phyloP scores from a whole-genome alignment of 768 basidiomycete species.

The Tylopilus balloui region DNA sequence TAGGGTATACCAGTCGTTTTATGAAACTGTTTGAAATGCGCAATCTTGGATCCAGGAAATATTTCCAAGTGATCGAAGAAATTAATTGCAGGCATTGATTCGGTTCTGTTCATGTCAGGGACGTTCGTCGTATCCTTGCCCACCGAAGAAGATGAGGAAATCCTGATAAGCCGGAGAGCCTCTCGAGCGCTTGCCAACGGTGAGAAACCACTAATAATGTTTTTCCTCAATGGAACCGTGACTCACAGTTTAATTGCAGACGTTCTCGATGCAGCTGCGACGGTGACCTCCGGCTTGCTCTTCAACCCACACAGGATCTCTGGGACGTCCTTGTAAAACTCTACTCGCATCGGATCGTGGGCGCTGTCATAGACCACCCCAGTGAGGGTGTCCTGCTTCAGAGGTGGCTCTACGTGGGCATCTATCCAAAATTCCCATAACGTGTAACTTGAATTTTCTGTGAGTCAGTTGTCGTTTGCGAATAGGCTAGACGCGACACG shows the following conservation, averaged over 20 bases:
- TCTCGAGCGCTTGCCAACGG: slow-evolving; percentile 57
- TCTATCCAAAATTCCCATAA: slow-evolving; percentile 89
- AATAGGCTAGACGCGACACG: slow-evolving; percentile 19
- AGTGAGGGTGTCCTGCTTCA: slow-evolving; percentile 39
- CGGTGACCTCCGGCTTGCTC: slow-evolving; percentile 39
- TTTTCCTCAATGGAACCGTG: not conserved
- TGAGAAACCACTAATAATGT: not conserved
- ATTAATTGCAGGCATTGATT: slow-evolving; percentile 45
- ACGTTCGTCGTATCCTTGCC: slow-evolving; percentile 23
- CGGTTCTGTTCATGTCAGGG: slow-evolving; percentile 9
- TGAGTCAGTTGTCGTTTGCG: not conserved
- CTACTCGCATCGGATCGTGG: slow-evolving; percentile 34
- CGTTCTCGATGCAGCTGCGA: slow-evolving; percentile 77
- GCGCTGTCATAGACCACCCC: slow-evolving; percentile 26
- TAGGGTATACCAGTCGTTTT: slow-evolving; percentile 72
- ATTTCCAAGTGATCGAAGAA: slow-evolving; percentile 73
- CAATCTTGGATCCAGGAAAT: slow-evolving; percentile 77
- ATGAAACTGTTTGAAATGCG: slow-evolving; percentile 74
- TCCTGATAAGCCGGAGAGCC: slow-evolving; percentile 60
- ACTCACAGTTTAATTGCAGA: slow-evolving; percentile 62
- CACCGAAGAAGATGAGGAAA: slow-evolving; percentile 39
- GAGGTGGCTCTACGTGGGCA: slow-evolving; percentile 60
- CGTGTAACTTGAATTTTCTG: slow-evolving; percentile 58
- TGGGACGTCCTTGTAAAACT: slow-evolving; percentile 76
- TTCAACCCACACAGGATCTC: slow-evolving; percentile 60